Base-by-base conservation (phyloP, 2,329 filamentous ascomycete species). In the Trichoderma koningii region DNA sequence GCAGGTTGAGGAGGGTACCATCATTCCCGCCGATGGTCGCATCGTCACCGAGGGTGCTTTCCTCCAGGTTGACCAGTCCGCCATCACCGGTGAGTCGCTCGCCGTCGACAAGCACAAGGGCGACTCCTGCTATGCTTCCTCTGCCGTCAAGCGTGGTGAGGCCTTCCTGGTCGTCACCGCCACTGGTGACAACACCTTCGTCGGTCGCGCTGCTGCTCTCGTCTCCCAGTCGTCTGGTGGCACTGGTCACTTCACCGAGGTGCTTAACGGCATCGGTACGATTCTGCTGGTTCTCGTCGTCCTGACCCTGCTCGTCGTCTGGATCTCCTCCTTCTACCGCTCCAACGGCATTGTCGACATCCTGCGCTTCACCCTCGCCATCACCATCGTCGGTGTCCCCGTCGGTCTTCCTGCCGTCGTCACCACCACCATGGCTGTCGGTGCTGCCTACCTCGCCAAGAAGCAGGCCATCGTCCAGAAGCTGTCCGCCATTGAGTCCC, bases 381-480 rank as follows among this genome's bases (percentile, higher is more conserved):
- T 96, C 72, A 95, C 91, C 72, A 94, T 96, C 70, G 91, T 96
- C 68, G 92, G 92, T 85, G 92, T 96, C 28, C 92, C 92, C 63
- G 92, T 96, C 79, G 92, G 92, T 88, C 91, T 96, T 70, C 92
- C 92, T 67, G 92, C 91, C 71, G 92, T 96, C 81, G 92, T 96
- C 67, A 96, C 93, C 73, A 96, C 92, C 72, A 96, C 92, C 75
- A 95, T 96, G 92, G 92, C 92, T 76, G 92, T 96, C 76, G 92
- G 92, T 81, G 92, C 92, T 70, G 90, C 92, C 69, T 95, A 95
- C 79, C 87, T 96, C 66, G 92, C 92, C 73, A 93, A 93, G 84
- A 93, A 94, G 85, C 88, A 93, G 82, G 93, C 92, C 63, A 96
- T 96, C 70, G 92, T 96, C 70, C 92, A 96, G 82, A 96, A 94